Base-by-base conservation (phyloP, 83 land plant species). In the Picea mariana region DNA sequence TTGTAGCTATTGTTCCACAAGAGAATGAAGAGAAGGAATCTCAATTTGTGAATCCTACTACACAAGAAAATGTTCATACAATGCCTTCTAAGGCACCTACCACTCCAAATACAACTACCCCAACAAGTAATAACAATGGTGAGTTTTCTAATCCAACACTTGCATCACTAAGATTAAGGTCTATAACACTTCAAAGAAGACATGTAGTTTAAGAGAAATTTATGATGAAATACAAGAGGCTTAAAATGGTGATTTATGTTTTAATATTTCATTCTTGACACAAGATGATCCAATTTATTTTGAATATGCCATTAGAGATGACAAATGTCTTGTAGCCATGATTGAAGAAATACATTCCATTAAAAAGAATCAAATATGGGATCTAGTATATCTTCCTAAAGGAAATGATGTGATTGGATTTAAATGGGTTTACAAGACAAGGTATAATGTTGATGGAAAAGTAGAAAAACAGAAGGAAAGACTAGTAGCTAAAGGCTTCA, bases 311-410 rank as follows among this genome's bases (percentile, higher is more conserved):
- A 47, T 13, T 20, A 73, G 69, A 15, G n/a, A 62, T 20, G 40
- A 58, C 12, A 69, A 47, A 18, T 79, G 59, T 82, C 67, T 27
- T 21, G 26, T 4, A 31, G 82, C 81, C 42, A 86, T 83, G 82
- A 31, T 75, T 12, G 81, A 79, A 38, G 85, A 86, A 79, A 82
- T 85, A 6, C 8, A 66, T 0, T 42, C 62, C 3, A 81, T 85
- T 3, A 68, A 85, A 31, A 86, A 78, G 38, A 86, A 82, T 80
- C n/a, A 73, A 16, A 81, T 82, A 38, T 86, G 79, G 79, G 71
- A 31, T 34, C 61, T 83, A 21, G 61, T 67, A 31, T 66, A 84
- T 0, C 42, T 16, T 8, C 82, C 85, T 42, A 66, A 79, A 73
- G 68, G 4, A 9, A 64, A 67, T 21, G 58, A 67, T 23, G 11